phyloP scores from a whole-genome alignment of 106 monocot species.

The Acanthochlamys bracteata region DNA sequence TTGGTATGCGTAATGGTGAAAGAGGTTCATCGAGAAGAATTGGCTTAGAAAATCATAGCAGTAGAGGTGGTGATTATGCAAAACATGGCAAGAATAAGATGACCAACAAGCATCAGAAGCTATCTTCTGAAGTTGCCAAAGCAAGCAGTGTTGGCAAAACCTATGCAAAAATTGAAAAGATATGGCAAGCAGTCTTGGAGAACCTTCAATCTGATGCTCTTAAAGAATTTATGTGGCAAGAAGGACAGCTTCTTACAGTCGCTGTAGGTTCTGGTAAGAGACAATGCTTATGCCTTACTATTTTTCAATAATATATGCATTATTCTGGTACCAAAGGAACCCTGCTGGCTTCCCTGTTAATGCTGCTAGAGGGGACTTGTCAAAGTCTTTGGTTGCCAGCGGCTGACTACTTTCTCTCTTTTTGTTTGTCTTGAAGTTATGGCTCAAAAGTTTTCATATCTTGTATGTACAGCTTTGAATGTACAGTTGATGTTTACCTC shows the following conservation, averaged over 20 bases:
- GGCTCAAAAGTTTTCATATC: background rate
- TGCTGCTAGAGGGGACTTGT: no score
- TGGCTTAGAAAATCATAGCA: background rate
- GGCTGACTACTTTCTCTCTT: background rate
- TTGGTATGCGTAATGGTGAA: background rate
- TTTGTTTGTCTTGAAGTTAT: background rate
- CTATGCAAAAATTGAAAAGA: slow-evolving; percentile 29
- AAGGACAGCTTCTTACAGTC: slow-evolving; percentile 48
- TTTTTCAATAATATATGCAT: no score
- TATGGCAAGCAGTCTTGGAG: slow-evolving; percentile 61
- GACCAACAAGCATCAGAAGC: background rate
- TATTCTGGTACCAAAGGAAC: no score
- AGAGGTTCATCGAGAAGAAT: background rate
- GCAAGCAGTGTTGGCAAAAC: slow-evolving; percentile 12
- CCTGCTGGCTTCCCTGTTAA: no score
- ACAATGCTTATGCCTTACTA: background rate
- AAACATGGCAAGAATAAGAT: background rate
- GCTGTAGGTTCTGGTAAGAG: slow-evolving; percentile 44
- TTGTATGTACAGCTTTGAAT: slow-evolving; percentile 43
- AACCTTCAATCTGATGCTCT: slow-evolving; percentile 38
- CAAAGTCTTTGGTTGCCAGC: no score
- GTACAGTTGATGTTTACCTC: slow-evolving; percentile 70
- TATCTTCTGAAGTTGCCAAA: slow-evolving; percentile 14
- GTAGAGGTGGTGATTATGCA: background rate
- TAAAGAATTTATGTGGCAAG: slow-evolving; percentile 44